A percentile compares a stretch with the other conserved stretches of the same genome.
phyloP scores from a whole-genome alignment of 352 stramenopile genomes.

The Blastocystis sp. region DNA sequence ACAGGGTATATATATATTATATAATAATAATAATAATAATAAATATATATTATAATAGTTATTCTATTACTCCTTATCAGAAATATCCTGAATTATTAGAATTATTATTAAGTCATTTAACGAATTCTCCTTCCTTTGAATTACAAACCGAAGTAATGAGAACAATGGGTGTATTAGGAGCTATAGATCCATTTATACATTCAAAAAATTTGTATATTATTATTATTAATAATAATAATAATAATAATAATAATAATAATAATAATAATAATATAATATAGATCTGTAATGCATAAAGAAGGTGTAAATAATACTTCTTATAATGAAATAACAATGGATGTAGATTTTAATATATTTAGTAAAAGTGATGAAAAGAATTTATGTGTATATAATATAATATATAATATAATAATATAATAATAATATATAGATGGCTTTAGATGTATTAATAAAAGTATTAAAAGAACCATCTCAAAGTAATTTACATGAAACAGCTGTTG shows the following conservation, averaged over 20 bases:
- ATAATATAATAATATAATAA: no score
- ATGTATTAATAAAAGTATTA: no score
- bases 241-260: not conserved
- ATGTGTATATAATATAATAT: no score
- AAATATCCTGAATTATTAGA: slow-evolving; percentile 38
- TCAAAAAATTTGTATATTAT: slow-evolving; percentile 8
- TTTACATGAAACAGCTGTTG: no score
- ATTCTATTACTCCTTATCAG: slow-evolving; percentile 38
- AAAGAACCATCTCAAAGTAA: no score
- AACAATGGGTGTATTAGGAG: slow-evolving; percentile 38
- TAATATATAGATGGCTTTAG: no score
- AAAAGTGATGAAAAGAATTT: not conserved
- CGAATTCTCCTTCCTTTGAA: slow-evolving; percentile 15
- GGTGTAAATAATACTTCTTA: not conserved
- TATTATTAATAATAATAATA: not conserved
- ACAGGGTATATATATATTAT: slow-evolving; percentile 39
- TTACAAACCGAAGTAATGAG: slow-evolving; percentile 37
- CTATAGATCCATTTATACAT: slow-evolving; percentile 39
- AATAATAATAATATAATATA: not conserved
- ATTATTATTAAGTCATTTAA: slow-evolving; percentile 35
- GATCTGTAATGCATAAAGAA: not conserved
- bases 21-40: no score
- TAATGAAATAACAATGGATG: not conserved
- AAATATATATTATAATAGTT: no score
- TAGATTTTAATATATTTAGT: no score